Evolutionary conservation across 257 asterid genomes (phyloP).

Genomic region (Solanum tarijense): DNA sequence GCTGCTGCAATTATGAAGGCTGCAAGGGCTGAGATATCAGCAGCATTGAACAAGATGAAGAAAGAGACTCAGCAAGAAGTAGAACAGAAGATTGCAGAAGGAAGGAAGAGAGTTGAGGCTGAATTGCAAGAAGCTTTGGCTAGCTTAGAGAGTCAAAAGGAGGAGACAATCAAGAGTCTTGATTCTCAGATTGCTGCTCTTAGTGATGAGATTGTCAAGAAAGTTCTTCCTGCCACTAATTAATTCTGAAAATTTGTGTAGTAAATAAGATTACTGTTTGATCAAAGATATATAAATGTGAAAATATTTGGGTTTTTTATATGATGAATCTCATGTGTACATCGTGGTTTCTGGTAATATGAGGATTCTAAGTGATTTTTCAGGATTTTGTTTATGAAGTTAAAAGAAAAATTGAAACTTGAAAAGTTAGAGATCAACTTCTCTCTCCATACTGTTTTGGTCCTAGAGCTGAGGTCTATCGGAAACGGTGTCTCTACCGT

Average conservation of each 20-base stretch:
- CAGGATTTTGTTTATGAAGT: neutral
- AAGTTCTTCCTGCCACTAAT: slow-evolving; percentile 66
- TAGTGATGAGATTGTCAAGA: slow-evolving; percentile 82
- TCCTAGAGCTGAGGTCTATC: too few species aligned
- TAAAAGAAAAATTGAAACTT: neutral
- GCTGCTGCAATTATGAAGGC: slow-evolving; percentile 83
- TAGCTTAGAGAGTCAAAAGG: slow-evolving; percentile 65
- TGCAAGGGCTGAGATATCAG: slow-evolving; percentile 87
- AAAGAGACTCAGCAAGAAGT: slow-evolving; percentile 84
- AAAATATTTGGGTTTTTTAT: neutral
- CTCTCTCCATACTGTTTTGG: neutral
- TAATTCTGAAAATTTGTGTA: neutral
- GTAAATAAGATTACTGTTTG: neutral
- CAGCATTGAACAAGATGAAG: slow-evolving; percentile 89
- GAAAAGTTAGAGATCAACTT: neutral
- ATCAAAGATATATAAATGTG: neutral
- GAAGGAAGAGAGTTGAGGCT: slow-evolving; percentile 72
- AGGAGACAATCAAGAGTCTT: slow-evolving; percentile 60
- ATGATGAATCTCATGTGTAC: neutral
- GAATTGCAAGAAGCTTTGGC: slow-evolving; percentile 80
- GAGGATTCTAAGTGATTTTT: neutral
- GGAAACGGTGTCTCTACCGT: neutral
- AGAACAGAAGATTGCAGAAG: slow-evolving; percentile 68
- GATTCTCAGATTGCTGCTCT: slow-evolving; percentile 79
- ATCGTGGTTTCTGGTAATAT: neutral